A percentile compares a stretch with the other conserved stretches of the same genome.
Conservation (phyloP, 495 filamentous ascomycete species). For the Penicillium cinerascens region DNA sequence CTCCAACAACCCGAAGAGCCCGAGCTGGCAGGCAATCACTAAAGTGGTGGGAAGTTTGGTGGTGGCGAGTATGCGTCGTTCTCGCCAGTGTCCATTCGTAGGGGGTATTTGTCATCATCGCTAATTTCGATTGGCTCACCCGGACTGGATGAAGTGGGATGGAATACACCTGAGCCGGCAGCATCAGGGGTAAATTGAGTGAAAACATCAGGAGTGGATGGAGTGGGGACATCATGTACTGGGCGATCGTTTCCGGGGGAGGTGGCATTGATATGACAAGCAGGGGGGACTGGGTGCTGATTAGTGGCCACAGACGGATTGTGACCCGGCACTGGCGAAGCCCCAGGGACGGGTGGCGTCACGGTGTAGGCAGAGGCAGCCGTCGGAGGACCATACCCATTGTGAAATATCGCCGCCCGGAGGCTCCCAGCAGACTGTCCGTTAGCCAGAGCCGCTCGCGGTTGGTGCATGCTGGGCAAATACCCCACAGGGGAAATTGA, state of each 20-base stretch:
- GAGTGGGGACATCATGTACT: neutral
- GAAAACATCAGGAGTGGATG: neutral
- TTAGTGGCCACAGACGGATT: neutral
- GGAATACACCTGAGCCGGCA: neutral
- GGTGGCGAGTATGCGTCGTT: neutral
- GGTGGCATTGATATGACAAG: too few species aligned
- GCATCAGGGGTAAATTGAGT: neutral
- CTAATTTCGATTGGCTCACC: conserved; percentile 1
- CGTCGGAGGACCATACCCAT: neutral
- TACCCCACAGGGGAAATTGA: too few species aligned
- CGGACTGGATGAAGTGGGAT: neutral
- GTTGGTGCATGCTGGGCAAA: too few species aligned
- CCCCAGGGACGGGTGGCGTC: neutral
- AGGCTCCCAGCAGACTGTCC: neutral
- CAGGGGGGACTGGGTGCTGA: neutral
- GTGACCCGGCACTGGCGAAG: neutral
- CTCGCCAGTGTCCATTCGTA: neutral
- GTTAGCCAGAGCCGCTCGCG: neutral
- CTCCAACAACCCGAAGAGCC: neutral
- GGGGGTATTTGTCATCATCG: neutral
- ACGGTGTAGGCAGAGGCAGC: neutral
- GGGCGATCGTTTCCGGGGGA: neutral
- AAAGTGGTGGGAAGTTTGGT: neutral
- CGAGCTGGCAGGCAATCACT: neutral
- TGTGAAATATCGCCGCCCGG: neutral